Evolutionary conservation across 2,329 filamentous ascomycete species (phyloP).

Genomic region (Cryphonectria radicalis): DNA sequence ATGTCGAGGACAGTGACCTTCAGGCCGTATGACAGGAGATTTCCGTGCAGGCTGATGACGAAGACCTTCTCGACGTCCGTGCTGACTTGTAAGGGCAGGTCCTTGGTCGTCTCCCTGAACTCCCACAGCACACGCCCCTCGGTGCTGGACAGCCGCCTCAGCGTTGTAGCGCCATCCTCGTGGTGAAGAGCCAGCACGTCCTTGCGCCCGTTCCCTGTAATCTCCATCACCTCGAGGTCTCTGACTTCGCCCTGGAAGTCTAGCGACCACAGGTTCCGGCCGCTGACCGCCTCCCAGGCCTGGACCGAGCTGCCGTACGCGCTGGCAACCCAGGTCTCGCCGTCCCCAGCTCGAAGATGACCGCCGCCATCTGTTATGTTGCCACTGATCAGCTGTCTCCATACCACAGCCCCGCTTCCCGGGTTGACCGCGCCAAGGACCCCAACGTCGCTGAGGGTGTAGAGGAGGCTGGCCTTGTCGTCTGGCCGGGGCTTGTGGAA

Average conservation of each 20-base stretch:
- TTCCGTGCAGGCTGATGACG: constrained; percentile 74
- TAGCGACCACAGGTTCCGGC: constrained; percentile 76
- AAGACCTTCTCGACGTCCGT: constrained; percentile 72
- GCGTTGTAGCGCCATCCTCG: constrained; percentile 59
- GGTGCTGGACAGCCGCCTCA: constrained; percentile 74
- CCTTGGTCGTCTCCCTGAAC: constrained; percentile 68
- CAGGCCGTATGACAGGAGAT: constrained; percentile 72
- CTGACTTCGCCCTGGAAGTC: constrained; percentile 62
- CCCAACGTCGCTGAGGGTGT: constrained; percentile 83
- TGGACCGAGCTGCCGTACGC: constrained; percentile 72
- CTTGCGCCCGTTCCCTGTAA: constrained; percentile 65
- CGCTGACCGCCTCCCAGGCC: constrained; percentile 83
- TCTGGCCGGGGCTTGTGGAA: constrained; percentile 85
- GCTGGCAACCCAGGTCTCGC: constrained; percentile 76
- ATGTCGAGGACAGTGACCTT: constrained; percentile 76
- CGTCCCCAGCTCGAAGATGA: constrained; percentile 74
- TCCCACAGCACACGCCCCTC: constrained; percentile 81
- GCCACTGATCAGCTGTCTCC: constrained; percentile 76
- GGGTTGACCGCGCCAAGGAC: constrained; percentile 90
- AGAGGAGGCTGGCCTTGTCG: constrained; percentile 87
- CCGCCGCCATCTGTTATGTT: constrained; percentile 51
- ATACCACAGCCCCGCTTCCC: constrained; percentile 79
- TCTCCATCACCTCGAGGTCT: constrained; percentile 78
- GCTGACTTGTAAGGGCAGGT: constrained; percentile 76
- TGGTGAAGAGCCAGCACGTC: constrained; percentile 73